phyloP scores from a whole-genome alignment of 345 rosid genomes.

The Populus alba region DNA sequence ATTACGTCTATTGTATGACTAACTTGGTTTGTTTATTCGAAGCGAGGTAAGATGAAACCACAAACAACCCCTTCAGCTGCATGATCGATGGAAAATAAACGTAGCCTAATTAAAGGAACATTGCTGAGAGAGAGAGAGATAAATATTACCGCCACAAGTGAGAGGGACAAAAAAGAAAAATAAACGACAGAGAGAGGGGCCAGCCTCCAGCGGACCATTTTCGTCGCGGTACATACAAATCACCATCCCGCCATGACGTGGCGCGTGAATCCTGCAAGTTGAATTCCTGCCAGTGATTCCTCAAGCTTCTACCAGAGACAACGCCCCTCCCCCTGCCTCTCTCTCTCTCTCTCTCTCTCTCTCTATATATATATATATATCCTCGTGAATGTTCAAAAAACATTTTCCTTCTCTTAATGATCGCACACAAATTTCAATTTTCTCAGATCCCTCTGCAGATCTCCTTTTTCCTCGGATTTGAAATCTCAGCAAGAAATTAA shows the following conservation, averaged over 20 bases:
- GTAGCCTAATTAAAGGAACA: not conserved
- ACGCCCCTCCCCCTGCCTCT: not conserved
- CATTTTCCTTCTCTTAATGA: not conserved
- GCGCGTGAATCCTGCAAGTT: conserved; percentile 17
- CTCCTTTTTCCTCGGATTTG: not conserved
- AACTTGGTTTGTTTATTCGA: not conserved
- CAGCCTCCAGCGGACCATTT: no score
- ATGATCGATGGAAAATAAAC: not conserved
- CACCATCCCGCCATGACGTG: conserved; percentile 6
- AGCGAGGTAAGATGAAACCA: not conserved
- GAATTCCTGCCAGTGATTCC: not conserved
- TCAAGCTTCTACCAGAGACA: conserved; percentile 8
- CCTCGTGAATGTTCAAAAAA: not conserved
- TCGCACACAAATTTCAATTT: not conserved
- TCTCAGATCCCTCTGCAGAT: not conserved
- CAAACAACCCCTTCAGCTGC: not conserved
- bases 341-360: not conserved
- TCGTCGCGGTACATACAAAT: not conserved
- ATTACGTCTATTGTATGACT: no score
- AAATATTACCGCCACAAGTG: no score
- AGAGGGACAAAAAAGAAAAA: no score
- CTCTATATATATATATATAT: not conserved
- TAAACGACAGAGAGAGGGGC: no score
- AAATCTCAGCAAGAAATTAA: not conserved
- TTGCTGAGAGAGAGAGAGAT: not conserved